Evolutionary conservation across 768 basidiomycete genomes (phyloP), one percentile per base, ranked within the genome.

Genomic region (Mycena venus): DNA sequence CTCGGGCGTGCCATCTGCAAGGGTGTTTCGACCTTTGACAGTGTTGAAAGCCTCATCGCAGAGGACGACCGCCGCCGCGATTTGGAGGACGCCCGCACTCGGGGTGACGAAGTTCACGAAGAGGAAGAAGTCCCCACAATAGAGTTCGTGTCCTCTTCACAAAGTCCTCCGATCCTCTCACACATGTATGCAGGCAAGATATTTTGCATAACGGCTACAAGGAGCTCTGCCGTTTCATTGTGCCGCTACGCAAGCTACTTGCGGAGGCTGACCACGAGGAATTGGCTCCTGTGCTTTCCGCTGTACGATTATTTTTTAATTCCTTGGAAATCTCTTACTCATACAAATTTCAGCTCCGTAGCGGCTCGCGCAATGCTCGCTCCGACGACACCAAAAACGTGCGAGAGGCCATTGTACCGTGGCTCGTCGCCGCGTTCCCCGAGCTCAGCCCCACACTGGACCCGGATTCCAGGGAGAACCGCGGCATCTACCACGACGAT

Each of bases 341-440:
- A 11, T 29, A 14, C 25, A 25, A 67, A 53, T 25, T 67, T 17
- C 29, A 38, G 36, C 36, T 38, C 36, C 36, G 36, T 38, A 14
- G 36, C 36, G 36, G 36, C 36, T 38, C 36, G 36, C 36, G 36
- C 36, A 67, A 67, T n/a, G 66, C 66, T 9, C 66, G 66, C 19
- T 67, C 66, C 29, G 66, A 67, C 21, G 66, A 67, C 40, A 67
- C 66, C 36, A 67, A 67, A 25, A 67, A 67, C 53, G 1, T 67
- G 17, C 56, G 55, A 53, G 19, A 38, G 9, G 66, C 66, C 25
- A 67, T 67, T 36, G 66, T 68, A 3, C 53, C 66, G 1, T 68
- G 66, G 66, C 66, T 68, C 6, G 27, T 44, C 19, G 42, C 7
- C 14, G 29, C 56, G 11, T 58, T 44, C 15, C 55, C 56, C 17